phyloP scores from a whole-genome alignment of 2,329 filamentous ascomycete species.

The Grosmannia serpens region DNA sequence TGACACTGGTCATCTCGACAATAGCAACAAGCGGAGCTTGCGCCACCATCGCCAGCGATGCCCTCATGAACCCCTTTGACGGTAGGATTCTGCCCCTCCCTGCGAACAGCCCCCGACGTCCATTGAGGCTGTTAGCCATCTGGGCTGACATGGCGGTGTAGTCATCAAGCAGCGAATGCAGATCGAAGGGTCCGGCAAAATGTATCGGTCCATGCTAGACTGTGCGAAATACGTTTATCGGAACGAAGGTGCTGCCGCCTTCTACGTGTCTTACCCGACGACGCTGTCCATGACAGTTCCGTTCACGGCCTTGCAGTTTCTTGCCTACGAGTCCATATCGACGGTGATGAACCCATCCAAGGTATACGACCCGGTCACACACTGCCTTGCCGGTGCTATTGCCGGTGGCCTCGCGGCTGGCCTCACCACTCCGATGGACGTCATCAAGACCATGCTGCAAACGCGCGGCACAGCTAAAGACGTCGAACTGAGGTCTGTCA shows the following conservation, averaged over 20 bases:
- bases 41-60: slow-evolving; percentile 93
- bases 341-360: slow-evolving; percentile 82
- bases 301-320: slow-evolving; percentile 93
- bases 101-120: not conserved
- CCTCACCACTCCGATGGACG: slow-evolving; percentile 90
- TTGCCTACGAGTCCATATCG: slow-evolving; percentile 93
- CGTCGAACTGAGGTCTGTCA: slow-evolving; percentile 72
- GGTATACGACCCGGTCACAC: slow-evolving; percentile 82
- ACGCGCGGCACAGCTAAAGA: slow-evolving; percentile 76
- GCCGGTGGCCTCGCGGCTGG: slow-evolving; percentile 90
- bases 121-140: not conserved
- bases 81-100: slow-evolving; percentile 43
- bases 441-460: slow-evolving; percentile 95
- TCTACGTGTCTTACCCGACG: slow-evolving; percentile 97
- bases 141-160: slow-evolving; percentile 24
- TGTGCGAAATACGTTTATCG: slow-evolving; percentile 83
- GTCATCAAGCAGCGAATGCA: slow-evolving; percentile 99
- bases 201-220: slow-evolving; percentile 75
- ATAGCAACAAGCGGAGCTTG: slow-evolving; percentile 84
- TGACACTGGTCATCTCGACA: not conserved
- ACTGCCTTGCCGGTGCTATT: slow-evolving; percentile 84
- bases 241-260: slow-evolving; percentile 77
- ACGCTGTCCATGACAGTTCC: slow-evolving; percentile 98
- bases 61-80: slow-evolving; percentile 98
- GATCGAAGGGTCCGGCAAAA: slow-evolving; percentile 78